Conservation (phyloP, 441 rosid species). For the Erodium texanum region DNA sequence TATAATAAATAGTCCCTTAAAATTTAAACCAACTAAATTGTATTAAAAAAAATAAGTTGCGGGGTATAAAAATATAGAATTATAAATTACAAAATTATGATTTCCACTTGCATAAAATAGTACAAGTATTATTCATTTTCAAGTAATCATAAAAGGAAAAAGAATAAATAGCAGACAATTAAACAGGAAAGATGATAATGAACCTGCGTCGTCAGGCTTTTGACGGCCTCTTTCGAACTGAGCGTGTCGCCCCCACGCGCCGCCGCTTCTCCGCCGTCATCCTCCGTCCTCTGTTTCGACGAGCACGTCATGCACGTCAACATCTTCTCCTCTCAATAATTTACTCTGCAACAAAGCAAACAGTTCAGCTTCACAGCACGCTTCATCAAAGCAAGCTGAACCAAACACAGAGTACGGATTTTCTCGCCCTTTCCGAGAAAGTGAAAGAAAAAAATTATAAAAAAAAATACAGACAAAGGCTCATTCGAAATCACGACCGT, state of each 20-base stretch:
- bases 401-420: not conserved
- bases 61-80: no score
- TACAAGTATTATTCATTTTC: no score
- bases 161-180: no score
- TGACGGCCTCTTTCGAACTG: conserved; percentile 90
- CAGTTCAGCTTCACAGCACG: not conserved
- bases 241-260: conserved; percentile 83
- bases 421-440: not conserved
- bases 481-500: not conserved
- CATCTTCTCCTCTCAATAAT: conserved; percentile 31
- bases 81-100: no score
- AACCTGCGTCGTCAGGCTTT: conserved; percentile 97
- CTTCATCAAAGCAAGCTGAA: not conserved
- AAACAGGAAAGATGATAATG: not conserved
- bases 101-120: no score
- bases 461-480: no score
- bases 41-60: no score
- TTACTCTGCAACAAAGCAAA: not conserved
- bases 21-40: no score
- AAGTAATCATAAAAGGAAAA: no score
- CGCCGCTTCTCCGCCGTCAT: conserved; percentile 37
- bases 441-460: no score
- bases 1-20: no score
- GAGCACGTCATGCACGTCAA: conserved; percentile 97
- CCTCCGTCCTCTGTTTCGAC: conserved; percentile 57